These are phyloP conservation scores for Leccinum proliferum DNA, from an alignment of 1,284 basidiomycete genomes.

Conservation along the genomic window DNA sequence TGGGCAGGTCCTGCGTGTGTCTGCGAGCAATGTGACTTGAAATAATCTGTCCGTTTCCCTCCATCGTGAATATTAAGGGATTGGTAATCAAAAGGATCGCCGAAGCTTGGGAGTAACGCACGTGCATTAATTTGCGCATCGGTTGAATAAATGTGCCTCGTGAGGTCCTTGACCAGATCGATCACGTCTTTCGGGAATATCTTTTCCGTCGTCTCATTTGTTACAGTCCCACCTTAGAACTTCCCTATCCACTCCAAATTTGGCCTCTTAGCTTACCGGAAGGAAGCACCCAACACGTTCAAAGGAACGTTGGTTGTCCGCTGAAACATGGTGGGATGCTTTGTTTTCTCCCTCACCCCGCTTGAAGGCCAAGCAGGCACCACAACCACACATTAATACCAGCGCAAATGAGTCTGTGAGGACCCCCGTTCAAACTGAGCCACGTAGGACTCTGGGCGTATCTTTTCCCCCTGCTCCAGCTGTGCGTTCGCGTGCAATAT, in stretches of 20 bases:
- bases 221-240: slow-evolving; percentile 33
- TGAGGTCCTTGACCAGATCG: too few species aligned
- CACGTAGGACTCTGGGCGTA: neutral
- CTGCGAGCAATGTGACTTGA: too few species aligned
- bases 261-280: slow-evolving; percentile 32
- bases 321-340: slow-evolving; percentile 77
- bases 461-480: slow-evolving; percentile 8
- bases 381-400: slow-evolving; percentile 5
- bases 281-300: slow-evolving; percentile 12
- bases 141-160: too few species aligned
- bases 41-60: too few species aligned
- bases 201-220: neutral
- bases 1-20: too few species aligned
- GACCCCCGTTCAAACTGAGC: slow-evolving; percentile 34
- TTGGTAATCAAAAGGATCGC: too few species aligned
- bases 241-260: slow-evolving; percentile 59
- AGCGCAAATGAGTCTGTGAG: slow-evolving; percentile 43
- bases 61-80: too few species aligned
- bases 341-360: slow-evolving; percentile 68
- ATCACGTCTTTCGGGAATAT: too few species aligned
- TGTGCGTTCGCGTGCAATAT: slow-evolving; percentile 21
- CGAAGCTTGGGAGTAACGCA: too few species aligned
- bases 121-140: too few species aligned
- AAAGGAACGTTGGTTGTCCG: slow-evolving; percentile 60
- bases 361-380: slow-evolving; percentile 40